A percentile compares a stretch with the other conserved stretches of the same genome.
Conservation (phyloP, 2,329 filamentous ascomycete genomes). For the Aspergillus japonicus region DNA sequence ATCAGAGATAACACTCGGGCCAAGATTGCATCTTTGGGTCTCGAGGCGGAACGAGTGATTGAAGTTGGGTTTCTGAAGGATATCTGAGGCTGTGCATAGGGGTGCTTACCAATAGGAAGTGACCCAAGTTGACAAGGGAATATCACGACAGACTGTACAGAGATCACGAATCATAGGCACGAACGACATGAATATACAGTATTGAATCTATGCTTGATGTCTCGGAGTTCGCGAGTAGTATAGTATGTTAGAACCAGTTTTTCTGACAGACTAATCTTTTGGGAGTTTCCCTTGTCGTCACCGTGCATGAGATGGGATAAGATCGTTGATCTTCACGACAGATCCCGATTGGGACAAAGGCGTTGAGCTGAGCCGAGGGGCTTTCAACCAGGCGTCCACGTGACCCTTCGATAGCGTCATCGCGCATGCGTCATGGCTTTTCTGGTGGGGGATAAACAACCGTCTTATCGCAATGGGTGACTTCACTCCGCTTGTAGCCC, state of each 20-base stretch:
- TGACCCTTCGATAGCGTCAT: slow-evolving; percentile 7
- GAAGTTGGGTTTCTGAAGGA: slow-evolving; percentile 45
- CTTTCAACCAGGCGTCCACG: neutral
- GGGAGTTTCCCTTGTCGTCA: neutral
- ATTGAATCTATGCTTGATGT: too few relatives aligned
- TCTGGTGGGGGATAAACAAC: neutral
- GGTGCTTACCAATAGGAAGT: too few relatives aligned
- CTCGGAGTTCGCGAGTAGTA: too few relatives aligned
- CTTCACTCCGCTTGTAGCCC: too few relatives aligned
- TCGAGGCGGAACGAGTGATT: slow-evolving; percentile 38
- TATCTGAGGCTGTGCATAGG: slow-evolving; percentile 11
- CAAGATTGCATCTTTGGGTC: slow-evolving; percentile 38
- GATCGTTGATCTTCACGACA: neutral
- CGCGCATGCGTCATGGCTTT: neutral
- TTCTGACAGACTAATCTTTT: too few relatives aligned
- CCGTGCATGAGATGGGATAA: neutral
- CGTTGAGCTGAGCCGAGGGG: neutral
- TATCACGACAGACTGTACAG: neutral
- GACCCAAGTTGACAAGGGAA: too few relatives aligned
- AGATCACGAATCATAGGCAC: neutral
- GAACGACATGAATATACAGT: too few relatives aligned
- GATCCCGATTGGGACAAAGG: too few relatives aligned
- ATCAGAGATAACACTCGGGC: slow-evolving; percentile 40
- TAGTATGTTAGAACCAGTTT: too few relatives aligned
- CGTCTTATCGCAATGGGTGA: neutral